phyloP scores from a whole-genome alignment of 1,284 basidiomycete genomes.

The Irpex rosettiformis region DNA sequence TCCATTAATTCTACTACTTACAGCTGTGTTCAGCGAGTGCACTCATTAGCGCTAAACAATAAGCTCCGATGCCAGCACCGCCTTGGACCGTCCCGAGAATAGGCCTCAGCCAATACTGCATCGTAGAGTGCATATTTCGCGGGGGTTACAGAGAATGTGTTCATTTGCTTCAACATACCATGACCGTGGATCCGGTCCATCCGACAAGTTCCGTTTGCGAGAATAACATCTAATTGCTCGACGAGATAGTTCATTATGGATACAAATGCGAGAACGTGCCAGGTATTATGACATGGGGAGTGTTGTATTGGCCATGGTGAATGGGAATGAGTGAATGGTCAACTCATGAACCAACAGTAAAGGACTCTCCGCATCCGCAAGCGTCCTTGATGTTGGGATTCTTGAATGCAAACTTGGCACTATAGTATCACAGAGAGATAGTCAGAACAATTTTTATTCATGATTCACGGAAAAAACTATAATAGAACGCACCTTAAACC shows the following conservation, averaged over 20 bases:
- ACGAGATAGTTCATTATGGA: neutral
- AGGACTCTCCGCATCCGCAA: conserved; percentile 93
- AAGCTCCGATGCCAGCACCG: too few relatives aligned
- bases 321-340: neutral
- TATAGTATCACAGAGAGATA: conserved; percentile 27
- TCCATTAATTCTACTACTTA: too few relatives aligned
- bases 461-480: neutral
- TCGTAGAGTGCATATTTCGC: too few relatives aligned
- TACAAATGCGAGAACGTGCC: neutral
- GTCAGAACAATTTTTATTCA: neutral
- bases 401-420: conserved; percentile 90
- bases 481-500: conserved; percentile 62
- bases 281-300: neutral
- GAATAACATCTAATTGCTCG: neutral
- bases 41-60: too few relatives aligned
- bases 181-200: too few relatives aligned
- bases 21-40: too few relatives aligned
- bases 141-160: too few relatives aligned
- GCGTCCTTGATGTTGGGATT: conserved; percentile 90
- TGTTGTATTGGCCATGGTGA: neutral
- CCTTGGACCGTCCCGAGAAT: too few relatives aligned
- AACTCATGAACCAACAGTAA: conserved; percentile 47
- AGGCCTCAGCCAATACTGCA: too few relatives aligned
- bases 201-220: too few relatives aligned
- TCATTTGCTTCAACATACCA: too few relatives aligned